A percentile compares a stretch with the other conserved stretches of the same genome.
Evolutionary conservation across 768 basidiomycete species (phyloP).

Genomic region (Crassisporium funariophilum): DNA sequence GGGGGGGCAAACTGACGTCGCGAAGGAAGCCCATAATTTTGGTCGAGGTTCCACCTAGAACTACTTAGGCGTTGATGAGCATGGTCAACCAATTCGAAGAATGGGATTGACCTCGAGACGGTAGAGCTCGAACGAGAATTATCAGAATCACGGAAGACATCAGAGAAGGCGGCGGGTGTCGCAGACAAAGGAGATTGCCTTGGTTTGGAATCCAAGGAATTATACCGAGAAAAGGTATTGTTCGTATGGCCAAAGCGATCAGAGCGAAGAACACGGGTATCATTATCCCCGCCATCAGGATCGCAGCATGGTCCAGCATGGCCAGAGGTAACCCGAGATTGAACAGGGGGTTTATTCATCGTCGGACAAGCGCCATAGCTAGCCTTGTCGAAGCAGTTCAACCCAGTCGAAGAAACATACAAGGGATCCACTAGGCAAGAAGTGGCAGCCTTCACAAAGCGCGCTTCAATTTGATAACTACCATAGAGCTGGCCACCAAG

Average conservation of each 20-base stretch:
- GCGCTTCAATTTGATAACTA: conserved; percentile 39
- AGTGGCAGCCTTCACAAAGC: conserved; percentile 29
- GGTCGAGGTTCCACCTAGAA: background rate
- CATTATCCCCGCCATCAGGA: background rate
- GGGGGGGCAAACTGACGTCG: background rate
- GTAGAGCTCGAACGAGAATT: conserved; percentile 1
- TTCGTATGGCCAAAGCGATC: background rate
- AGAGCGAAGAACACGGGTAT: background rate
- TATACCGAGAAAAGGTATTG: background rate
- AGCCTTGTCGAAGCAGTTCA: conserved; percentile 6
- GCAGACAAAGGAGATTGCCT: conserved; percentile 15
- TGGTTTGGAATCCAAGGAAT: background rate
- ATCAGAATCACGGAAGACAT: conserved; percentile 13
- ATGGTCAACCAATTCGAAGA: background rate
- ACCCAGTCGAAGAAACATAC: background rate
- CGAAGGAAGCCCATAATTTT: background rate
- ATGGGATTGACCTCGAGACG: conserved; percentile 2
- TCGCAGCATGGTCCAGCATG: background rate
- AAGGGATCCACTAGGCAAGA: conserved; percentile 3
- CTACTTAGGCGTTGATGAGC: background rate
- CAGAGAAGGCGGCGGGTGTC: conserved; percentile 12
- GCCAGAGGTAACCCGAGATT: background rate
- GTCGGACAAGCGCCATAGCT: background rate
- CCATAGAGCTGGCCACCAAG: conserved; percentile 67
- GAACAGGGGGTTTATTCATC: background rate